Evolutionary conservation across 805 yeast genomes (phyloP).

Genomic region (Cyberlindnera veronae): DNA sequence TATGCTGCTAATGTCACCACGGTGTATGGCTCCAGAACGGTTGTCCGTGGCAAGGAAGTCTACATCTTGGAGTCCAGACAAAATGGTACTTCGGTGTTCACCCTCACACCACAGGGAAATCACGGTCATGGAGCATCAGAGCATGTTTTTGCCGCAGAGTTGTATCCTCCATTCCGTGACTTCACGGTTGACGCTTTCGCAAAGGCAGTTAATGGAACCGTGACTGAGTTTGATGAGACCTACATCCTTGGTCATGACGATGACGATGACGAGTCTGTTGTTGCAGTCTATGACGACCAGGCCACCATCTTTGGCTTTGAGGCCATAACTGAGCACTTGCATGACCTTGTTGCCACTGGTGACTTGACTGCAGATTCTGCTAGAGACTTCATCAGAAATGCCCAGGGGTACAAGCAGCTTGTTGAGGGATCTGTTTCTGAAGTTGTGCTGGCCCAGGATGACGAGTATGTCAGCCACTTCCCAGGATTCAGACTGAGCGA

Average conservation of each 20-base stretch:
- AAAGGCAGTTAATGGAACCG: conserved; percentile 33
- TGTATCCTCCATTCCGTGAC: conserved; percentile 22
- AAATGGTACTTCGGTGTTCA: conserved; percentile 43
- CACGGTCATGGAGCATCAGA: conserved; percentile 40
- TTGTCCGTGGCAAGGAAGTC: conserved; percentile 19
- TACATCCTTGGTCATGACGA: conserved; percentile 1
- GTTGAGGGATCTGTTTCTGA: background rate
- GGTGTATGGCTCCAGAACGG: conserved; percentile 20
- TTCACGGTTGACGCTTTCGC: conserved; percentile 33
- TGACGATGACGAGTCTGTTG: background rate
- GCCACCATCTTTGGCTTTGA: background rate
- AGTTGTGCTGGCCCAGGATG: background rate
- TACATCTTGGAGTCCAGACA: conserved; percentile 30
- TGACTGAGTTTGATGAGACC: conserved; percentile 22
- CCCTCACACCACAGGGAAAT: conserved; percentile 43
- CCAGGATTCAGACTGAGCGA: background rate
- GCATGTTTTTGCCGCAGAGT: conserved; percentile 27
- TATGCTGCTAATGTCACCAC: conserved; percentile 20
- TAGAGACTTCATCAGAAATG: background rate
- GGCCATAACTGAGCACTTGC: conserved; percentile 2
- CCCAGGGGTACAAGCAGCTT: background rate
- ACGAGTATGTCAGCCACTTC: conserved; percentile 1
- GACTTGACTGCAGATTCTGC: conserved; percentile 2
- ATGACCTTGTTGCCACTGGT: conserved; percentile 6
- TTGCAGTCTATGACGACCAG: background rate